Conservation (phyloP, 768 basidiomycete genomes). For the Porphyrellus cyaneotinctus region DNA sequence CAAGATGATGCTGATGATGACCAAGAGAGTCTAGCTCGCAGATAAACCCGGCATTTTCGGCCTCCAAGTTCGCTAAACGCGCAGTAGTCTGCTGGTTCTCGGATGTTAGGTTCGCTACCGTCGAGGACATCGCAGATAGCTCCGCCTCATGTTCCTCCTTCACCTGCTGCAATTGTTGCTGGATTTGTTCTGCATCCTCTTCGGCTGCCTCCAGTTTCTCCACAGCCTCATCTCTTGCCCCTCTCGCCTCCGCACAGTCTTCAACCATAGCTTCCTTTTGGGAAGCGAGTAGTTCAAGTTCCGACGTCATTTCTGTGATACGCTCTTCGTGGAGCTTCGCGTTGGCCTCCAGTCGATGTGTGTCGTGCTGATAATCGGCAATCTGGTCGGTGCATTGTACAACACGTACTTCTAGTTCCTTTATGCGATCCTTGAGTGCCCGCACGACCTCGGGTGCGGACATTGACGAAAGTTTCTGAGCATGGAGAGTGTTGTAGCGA, state of each 20-base stretch:
- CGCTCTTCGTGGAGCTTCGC: slow-evolving; percentile 71
- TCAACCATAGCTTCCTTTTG: slow-evolving; percentile 82
- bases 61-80: slow-evolving; percentile 15
- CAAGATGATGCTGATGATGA: slow-evolving; percentile 7
- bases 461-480: slow-evolving; percentile 64
- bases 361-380: slow-evolving; percentile 76
- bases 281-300: slow-evolving; percentile 59
- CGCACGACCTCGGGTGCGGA: slow-evolving; percentile 51
- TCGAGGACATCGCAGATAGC: slow-evolving; percentile 37
- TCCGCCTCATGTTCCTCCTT: slow-evolving; percentile 31
- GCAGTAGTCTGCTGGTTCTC: slow-evolving; percentile 25
- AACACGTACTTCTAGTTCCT: slow-evolving; percentile 64
- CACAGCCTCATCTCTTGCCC: slow-evolving; percentile 64
- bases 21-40: slow-evolving; percentile 14
- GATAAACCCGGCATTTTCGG: slow-evolving; percentile 14
- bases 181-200: slow-evolving; percentile 50
- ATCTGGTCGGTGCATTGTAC: slow-evolving; percentile 68
- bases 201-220: slow-evolving; percentile 56
- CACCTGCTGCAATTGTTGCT: slow-evolving; percentile 22
- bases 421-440: slow-evolving; percentile 59
- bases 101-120: slow-evolving; percentile 36
- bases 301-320: slow-evolving; percentile 61
- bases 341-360: slow-evolving; percentile 72
- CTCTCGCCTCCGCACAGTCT: slow-evolving; percentile 75
- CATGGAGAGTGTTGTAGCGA: slow-evolving; percentile 59